Base-by-base conservation (phyloP, 148 eudicot genomes). In the Cornus florida region DNA sequence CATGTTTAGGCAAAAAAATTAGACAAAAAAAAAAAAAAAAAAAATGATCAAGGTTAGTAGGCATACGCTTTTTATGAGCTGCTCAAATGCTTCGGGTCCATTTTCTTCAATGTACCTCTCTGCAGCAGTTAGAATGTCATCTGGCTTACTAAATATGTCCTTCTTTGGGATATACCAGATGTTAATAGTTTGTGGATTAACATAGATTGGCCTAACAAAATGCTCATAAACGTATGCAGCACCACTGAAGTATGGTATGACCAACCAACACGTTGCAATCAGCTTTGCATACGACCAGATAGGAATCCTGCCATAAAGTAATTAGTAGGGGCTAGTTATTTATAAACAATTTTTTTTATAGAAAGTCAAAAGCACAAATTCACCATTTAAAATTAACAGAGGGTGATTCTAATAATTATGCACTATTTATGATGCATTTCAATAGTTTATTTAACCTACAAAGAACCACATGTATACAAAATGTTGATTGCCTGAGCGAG, bases 201-300 rank as follows among this genome's bases (percentile, higher is more conserved):
- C 90, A 73, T 87, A 85, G 60, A 86, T 75, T 20, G 97, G 95
- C 86, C 98, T 85, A 20, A 96, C 87, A 82, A 85, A 92, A 80
- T 89, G 92, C 77, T 93, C 95, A 74, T 96, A 96, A 4, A 96
- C 94, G 77, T 92, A 92, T 33, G 99, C 92, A 79, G 99, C 99
- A 65, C 99, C 99, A 86, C 92, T 92, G 84, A 93, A 96, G 87
- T 93, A 89, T 7, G 99, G 99, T 80, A 96, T 88, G 73, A 96
- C 99, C 84, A 94, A 86, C 98, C 99, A 96, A 87, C 97, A 96
- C 71, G 97, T 94, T 38, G 79, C 72, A 12, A 96, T 83, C 74
- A 96, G 90, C 86, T 93, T 96, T 38, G 85, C 81, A 77, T 92
- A 91, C 3, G 99, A 94, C 99, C 99, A 96, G 78, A 92, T 68